Evolutionary conservation across 129 eudicot genomes (phyloP), one percentile per base, ranked within the genome.

Genomic region (Flaveria brownii): DNA sequence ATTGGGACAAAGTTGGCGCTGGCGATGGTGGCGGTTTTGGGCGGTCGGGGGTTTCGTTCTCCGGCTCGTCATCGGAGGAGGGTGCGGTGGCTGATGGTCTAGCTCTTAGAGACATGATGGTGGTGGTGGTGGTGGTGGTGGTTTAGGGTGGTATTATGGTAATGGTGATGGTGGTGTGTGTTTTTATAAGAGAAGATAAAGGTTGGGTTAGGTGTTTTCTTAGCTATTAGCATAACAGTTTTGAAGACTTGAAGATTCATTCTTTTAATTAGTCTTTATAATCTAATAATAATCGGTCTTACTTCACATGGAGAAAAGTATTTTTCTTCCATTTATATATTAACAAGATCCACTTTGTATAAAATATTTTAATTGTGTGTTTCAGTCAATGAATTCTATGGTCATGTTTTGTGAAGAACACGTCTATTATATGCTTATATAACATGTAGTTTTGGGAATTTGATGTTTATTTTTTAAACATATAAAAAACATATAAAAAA

Each of bases 11-110:
- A 3, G 85, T 68, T 39, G 77, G 68, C 14, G 74, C 78, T 2
- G 88, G 85, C 11, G 80, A 81, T 8, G 76, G 88, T 1, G 75
- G 82, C n/a, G 81, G 79, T 66, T 70, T 46, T 0, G 87, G 82
- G 75, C 71, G 62, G 66, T 86, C 82, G 2, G 76, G 71, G 11
- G 47, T 20, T 22, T 69, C 73, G 16, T 36, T 43, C 4, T 75
- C 77, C 16, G 13, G 17, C 18, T 68, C 71, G 12, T 76, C 62
- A 1, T 68, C 61, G 20, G 85, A 70, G 15, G 84, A 75, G 10
- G 82, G 18, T 20, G 68, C 63, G 10, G 72, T 72, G 26, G 83
- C 8, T 2, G 77, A 76, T 6, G 83, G 75, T 41, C 78, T 51
- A 14, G 83, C 85, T 55, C 85, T 73, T 0, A 78, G 81, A 64